Conservation (phyloP, 208 protist genomes). For the Wallacemonas sp. region DNA sequence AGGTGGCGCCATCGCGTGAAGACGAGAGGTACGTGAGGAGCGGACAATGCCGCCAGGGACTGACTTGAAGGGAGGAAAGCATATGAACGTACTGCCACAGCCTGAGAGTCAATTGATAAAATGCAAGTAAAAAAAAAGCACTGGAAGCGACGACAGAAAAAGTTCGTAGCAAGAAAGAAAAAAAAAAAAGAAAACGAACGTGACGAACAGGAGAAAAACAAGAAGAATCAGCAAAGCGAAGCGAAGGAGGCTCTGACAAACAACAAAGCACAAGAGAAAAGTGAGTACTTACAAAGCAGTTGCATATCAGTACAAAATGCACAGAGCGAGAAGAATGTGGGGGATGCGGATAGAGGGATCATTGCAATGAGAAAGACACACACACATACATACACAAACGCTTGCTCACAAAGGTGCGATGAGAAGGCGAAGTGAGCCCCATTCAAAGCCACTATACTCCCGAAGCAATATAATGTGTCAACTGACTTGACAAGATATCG, state of each 20-base stretch:
- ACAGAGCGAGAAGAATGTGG: background rate
- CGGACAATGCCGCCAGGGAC: background rate
- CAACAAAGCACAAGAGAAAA: background rate
- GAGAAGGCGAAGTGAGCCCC: no score
- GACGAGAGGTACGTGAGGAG: no score
- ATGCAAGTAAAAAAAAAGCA: background rate
- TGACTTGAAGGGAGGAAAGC: no score
- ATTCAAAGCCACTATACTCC: no score
- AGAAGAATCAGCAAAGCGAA: background rate
- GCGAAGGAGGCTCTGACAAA: background rate
- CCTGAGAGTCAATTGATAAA: no score
- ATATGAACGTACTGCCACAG: no score
- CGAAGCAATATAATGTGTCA: no score
- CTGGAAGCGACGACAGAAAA: slow-evolving; percentile 12
- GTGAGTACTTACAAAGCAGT: background rate
- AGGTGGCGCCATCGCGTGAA: no score
- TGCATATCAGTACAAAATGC: background rate
- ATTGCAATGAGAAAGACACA: background rate
- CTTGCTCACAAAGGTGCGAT: no score
- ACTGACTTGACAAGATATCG: no score
- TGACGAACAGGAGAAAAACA: background rate
- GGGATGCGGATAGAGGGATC: background rate
- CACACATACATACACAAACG: background rate
- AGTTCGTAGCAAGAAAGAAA: background rate
- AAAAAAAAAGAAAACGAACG: slow-evolving; percentile 8